phyloP scores from a whole-genome alignment of 2,329 filamentous ascomycete species.

The Xenoacremonium recifei region DNA sequence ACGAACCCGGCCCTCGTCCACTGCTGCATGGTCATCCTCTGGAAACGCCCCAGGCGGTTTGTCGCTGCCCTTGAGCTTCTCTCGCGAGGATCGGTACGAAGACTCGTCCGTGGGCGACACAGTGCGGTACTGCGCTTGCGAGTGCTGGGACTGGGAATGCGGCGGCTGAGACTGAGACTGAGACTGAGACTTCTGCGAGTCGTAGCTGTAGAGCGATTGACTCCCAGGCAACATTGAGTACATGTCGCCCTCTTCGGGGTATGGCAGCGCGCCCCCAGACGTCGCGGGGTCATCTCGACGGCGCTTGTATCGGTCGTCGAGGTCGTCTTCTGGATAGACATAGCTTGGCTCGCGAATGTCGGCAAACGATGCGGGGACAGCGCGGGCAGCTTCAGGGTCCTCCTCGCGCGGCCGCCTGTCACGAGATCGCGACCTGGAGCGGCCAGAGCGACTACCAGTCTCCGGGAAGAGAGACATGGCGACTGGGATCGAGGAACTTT shows the following conservation, averaged over 20 bases:
- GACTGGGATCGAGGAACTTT: too few species aligned
- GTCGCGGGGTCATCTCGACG: slow-evolving; percentile 28
- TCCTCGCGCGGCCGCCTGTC: slow-evolving; percentile 32
- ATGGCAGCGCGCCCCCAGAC: slow-evolving; percentile 34
- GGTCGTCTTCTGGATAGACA: slow-evolving; percentile 41
- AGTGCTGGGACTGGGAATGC: not conserved
- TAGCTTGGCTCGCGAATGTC: slow-evolving; percentile 44
- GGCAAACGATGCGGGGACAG: slow-evolving; percentile 30
- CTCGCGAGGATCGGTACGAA: slow-evolving; percentile 36
- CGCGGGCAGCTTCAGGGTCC: slow-evolving; percentile 28
- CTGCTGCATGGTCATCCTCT: slow-evolving; percentile 22
- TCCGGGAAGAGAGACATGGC: slow-evolving; percentile 54
- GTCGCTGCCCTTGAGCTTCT: slow-evolving; percentile 29
- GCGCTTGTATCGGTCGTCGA: slow-evolving; percentile 35
- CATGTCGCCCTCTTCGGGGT: slow-evolving; percentile 38
- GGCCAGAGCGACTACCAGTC: slow-evolving; percentile 41
- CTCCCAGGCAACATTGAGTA: slow-evolving; percentile 37
- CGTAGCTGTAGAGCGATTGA: slow-evolving; percentile 39
- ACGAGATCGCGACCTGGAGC: slow-evolving; percentile 47
- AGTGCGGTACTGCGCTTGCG: slow-evolving; percentile 29
- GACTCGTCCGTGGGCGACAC: slow-evolving; percentile 34
- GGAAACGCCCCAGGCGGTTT: slow-evolving; percentile 34
- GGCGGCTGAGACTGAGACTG: not conserved
- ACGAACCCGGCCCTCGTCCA: slow-evolving; percentile 20
- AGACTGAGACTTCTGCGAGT: slow-evolving; percentile 30